Conservation (phyloP, 2,329 filamentous ascomycete genomes). For the Calonectria hongkongensis region DNA sequence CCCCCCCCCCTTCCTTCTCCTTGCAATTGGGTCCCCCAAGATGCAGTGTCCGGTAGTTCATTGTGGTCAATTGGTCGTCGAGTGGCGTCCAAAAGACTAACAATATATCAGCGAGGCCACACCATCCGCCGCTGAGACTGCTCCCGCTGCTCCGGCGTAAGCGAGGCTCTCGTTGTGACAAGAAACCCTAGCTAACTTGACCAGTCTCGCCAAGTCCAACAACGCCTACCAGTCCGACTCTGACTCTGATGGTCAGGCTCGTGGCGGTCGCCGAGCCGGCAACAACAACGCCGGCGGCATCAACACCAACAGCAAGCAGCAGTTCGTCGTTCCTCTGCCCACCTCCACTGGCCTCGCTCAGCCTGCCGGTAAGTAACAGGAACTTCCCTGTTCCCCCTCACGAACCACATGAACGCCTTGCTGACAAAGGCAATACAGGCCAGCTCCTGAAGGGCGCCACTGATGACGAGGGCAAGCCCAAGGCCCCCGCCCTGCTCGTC, state of each 20-base stretch:
- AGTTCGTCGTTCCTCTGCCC: conserved; percentile 56
- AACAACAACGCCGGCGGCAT: not conserved
- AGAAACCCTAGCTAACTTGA: conserved; percentile 41
- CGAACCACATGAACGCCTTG: conserved; percentile 7
- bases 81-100: conserved; percentile 43
- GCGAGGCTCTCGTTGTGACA: conserved; percentile 7
- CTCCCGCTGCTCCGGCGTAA: conserved; percentile 46
- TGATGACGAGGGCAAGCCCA: conserved; percentile 74
- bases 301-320: conserved; percentile 42
- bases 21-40: conserved; percentile 6
- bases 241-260: conserved; percentile 57
- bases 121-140: conserved; percentile 46
- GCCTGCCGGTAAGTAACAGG: conserved; percentile 53
- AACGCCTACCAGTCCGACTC: conserved; percentile 56
- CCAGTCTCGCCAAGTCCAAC: conserved; percentile 53
- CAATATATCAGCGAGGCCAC: conserved; percentile 49
- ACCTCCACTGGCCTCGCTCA: conserved; percentile 61
- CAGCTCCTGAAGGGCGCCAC: conserved; percentile 74
- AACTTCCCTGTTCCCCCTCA: conserved; percentile 49
- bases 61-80: conserved; percentile 38
- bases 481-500: conserved; percentile 74
- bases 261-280: conserved; percentile 53
- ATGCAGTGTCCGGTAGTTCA: not conserved
- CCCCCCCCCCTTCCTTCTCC: conserved; percentile 10
- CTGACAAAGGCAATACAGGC: conserved; percentile 58